Percentiles rank a stretch among this genome's conserved stretches.
phyloP scores from a whole-genome alignment of 345 rosid species.

The Geranium brycei region DNA sequence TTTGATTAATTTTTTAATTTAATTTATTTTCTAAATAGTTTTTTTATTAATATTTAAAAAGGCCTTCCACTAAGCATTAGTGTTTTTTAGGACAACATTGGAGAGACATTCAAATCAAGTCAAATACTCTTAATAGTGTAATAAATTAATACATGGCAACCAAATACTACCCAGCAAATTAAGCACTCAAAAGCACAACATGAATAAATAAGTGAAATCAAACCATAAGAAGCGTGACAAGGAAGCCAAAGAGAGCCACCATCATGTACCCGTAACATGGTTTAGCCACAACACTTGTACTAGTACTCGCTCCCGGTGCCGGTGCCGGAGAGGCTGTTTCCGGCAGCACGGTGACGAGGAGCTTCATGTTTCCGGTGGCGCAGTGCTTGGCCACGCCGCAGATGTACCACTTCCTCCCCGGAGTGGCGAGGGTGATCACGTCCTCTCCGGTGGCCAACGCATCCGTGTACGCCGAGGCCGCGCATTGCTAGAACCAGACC shows the following conservation, averaged over 20 bases:
- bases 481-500: neutral
- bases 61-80: no score
- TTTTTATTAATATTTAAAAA: no score
- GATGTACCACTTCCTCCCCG: conserved; percentile 4
- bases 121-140: no score
- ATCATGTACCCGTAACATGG: neutral
- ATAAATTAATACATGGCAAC: no score
- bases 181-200: neutral
- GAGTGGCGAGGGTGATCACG: neutral
- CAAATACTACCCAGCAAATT: no score
- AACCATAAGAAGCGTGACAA: neutral
- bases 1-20: no score
- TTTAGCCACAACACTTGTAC: neutral
- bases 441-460: neutral
- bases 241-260: neutral
- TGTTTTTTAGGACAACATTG: no score
- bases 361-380: neutral
- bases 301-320: neutral
- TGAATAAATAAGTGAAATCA: neutral
- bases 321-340: neutral
- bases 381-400: neutral
- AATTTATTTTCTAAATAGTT: no score
- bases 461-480: neutral
- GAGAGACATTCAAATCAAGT: no score
- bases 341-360: neutral